Percentiles rank a stretch among this genome's conserved stretches.
phyloP scores from a whole-genome alignment of 1,284 basidiomycete species.

The Ustilago shanxiensis region DNA sequence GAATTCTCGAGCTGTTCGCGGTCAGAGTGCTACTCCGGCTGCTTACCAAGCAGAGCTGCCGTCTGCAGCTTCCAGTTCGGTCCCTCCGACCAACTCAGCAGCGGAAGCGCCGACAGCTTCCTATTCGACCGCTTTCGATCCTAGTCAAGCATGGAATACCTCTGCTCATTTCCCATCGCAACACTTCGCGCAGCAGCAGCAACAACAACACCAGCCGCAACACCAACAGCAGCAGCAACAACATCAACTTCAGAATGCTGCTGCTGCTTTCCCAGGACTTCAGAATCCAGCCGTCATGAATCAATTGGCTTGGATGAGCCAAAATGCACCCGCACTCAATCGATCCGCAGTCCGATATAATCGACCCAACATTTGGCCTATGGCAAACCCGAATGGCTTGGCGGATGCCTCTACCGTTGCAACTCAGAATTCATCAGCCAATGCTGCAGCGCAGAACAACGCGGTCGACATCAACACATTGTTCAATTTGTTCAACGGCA shows the following conservation, averaged over 20 bases:
- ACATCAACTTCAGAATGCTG: slow-evolving; percentile 14
- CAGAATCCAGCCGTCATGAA: slow-evolving; percentile 28
- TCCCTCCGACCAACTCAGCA: slow-evolving; percentile 3
- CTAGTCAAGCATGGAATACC: slow-evolving; percentile 21
- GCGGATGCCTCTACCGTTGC: slow-evolving; percentile 4
- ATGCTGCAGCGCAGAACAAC: slow-evolving; percentile 11
- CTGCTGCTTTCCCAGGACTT: slow-evolving; percentile 9
- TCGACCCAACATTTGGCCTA: slow-evolving; percentile 45
- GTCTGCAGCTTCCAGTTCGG: slow-evolving; percentile 3
- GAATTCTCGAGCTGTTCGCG: slow-evolving; percentile 15
- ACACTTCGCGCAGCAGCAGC: slow-evolving; percentile 24
- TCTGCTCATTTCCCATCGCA: slow-evolving; percentile 38
- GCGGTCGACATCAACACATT: slow-evolving; percentile 30
- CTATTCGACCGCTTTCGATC: slow-evolving; percentile 20
- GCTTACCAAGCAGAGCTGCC: slow-evolving; percentile 9
- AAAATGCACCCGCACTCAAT: slow-evolving; percentile 26
- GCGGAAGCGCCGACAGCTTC: neutral
- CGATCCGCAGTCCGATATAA: slow-evolving; percentile 35
- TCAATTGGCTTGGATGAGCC: slow-evolving; percentile 43
- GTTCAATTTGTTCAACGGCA: slow-evolving; percentile 31
- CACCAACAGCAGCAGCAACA: slow-evolving; percentile 14
- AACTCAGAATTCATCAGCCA: slow-evolving; percentile 11
- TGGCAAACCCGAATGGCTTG: slow-evolving; percentile 9
- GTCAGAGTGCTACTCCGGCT: slow-evolving; percentile 9
- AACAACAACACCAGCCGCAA: slow-evolving; percentile 15